A percentile compares a stretch with the other conserved stretches of the same genome.
phyloP scores from a whole-genome alignment of 192 early-diverging fungal species.

The Lunasporangiospora selenospora region DNA sequence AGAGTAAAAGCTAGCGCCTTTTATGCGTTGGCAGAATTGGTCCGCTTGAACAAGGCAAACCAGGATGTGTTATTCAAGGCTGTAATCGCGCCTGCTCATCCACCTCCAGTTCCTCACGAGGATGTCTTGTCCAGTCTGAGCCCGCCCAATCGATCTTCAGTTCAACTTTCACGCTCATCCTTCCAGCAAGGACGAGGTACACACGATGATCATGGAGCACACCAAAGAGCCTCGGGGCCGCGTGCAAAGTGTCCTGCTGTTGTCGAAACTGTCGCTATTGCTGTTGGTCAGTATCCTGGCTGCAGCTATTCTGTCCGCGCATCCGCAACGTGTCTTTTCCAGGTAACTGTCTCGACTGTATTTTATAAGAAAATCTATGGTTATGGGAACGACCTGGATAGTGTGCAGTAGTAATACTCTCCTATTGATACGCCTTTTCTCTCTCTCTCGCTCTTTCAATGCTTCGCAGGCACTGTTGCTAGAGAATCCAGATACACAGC shows the following conservation, averaged over 20 bases:
- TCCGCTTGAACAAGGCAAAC: constrained; percentile 77
- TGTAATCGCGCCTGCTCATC: constrained; percentile 66
- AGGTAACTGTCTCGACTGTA: constrained; percentile 51
- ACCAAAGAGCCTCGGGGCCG: constrained; percentile 15
- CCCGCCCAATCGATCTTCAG: constrained; percentile 18
- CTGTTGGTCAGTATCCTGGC: constrained; percentile 64
- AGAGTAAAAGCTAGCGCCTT: constrained; percentile 82
- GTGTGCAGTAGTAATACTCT: too few relatives aligned
- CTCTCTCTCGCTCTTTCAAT: too few relatives aligned
- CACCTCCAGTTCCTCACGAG: constrained; percentile 12
- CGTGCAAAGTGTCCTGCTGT: constrained; percentile 78
- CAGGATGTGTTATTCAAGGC: constrained; percentile 80
- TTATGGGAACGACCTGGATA: too few relatives aligned
- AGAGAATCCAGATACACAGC: constrained; percentile 87
- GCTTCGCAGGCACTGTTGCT: too few relatives aligned
- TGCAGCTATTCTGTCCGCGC: constrained; percentile 71
- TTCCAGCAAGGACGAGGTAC: constrained; percentile 31
- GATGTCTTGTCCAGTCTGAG: constrained; percentile 2
- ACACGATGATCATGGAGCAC: constrained; percentile 21
- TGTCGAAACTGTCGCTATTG: constrained; percentile 79
- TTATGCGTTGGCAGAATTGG: constrained; percentile 84
- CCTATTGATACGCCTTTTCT: too few relatives aligned
- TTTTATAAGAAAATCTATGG: too few relatives aligned
- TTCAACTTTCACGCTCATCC: constrained; percentile 22
- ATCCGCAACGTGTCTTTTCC: constrained; percentile 84